phyloP scores from a whole-genome alignment of 2,329 filamentous ascomycete species.

The Gliomastix tumulicola region DNA sequence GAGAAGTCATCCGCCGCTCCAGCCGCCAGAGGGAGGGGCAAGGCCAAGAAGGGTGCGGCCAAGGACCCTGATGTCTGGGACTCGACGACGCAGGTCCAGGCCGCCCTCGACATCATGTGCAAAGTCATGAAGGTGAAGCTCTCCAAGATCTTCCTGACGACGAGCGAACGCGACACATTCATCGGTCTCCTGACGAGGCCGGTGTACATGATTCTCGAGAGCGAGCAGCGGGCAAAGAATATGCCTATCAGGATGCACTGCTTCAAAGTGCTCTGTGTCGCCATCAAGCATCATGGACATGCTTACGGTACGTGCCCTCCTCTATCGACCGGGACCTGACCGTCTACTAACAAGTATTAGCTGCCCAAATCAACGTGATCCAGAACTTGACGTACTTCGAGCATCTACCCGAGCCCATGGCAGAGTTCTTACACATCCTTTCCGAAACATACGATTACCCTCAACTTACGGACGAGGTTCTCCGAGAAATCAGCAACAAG shows the following conservation, averaged over 20 bases:
- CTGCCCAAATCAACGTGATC: slow-evolving; percentile 94
- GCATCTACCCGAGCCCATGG: slow-evolving; percentile 98
- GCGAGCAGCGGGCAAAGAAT: slow-evolving; percentile 84
- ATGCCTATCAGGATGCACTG: slow-evolving; percentile 90
- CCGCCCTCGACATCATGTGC: slow-evolving; percentile 87
- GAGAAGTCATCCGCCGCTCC: slow-evolving; percentile 73
- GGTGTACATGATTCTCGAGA: slow-evolving; percentile 90
- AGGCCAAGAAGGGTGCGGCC: slow-evolving; percentile 69
- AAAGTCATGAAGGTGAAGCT: slow-evolving; percentile 92
- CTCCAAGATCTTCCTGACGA: slow-evolving; percentile 88
- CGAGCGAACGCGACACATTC: slow-evolving; percentile 92
- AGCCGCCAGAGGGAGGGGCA: slow-evolving; percentile 64
- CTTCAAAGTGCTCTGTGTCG: slow-evolving; percentile 94
- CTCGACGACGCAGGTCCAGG: slow-evolving; percentile 78
- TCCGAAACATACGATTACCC: slow-evolving; percentile 97
- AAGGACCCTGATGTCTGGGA: slow-evolving; percentile 86
- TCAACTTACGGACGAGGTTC: slow-evolving; percentile 86
- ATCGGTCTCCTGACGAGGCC: slow-evolving; percentile 86
- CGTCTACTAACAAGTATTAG: slow-evolving; percentile 41
- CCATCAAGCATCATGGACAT: slow-evolving; percentile 95
- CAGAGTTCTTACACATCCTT: slow-evolving; percentile 92
- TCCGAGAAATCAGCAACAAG: slow-evolving; percentile 92
- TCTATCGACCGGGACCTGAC: too few relatives aligned
- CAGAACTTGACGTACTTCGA: slow-evolving; percentile 98
- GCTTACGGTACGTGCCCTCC: slow-evolving; percentile 67